Conservation (phyloP, 2,329 filamentous ascomycete genomes). For the Pseudogymnoascus sp. region DNA sequence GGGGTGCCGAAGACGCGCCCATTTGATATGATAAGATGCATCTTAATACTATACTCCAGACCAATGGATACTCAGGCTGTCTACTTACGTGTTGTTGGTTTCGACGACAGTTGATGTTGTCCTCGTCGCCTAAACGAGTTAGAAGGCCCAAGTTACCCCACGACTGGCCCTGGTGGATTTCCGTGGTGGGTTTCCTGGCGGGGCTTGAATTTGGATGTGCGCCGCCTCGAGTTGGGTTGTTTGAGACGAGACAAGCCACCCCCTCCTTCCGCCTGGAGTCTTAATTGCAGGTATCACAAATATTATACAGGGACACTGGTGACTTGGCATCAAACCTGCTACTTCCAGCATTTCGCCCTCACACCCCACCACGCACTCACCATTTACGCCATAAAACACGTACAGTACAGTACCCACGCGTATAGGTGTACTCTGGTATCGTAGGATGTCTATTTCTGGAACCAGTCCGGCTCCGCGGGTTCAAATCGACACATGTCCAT, state of each 20-base stretch:
- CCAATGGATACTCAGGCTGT: background rate
- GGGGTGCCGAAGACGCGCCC: background rate
- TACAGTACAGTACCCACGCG: background rate
- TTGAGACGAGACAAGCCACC: constrained; percentile 6
- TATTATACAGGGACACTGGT: constrained; percentile 2
- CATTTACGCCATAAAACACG: background rate
- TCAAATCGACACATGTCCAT: constrained; percentile 1
- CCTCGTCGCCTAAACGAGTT: background rate
- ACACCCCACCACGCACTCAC: background rate
- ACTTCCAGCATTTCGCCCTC: constrained; percentile 3
- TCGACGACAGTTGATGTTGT: background rate
- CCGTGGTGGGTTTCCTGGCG: background rate
- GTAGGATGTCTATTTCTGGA: background rate
- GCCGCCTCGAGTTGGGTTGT: background rate
- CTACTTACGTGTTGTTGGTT: background rate
- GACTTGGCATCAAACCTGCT: constrained; percentile 7
- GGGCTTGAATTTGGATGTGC: constrained; percentile 1
- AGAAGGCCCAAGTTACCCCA: background rate
- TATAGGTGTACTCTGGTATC: background rate
- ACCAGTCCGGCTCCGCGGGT: background rate
- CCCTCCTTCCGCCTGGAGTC: constrained; percentile 6
- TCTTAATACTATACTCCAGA: constrained; percentile 5
- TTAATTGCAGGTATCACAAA: constrained; percentile 8
- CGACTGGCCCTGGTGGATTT: background rate
- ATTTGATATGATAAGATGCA: background rate